phyloP scores from a whole-genome alignment of 768 basidiomycete genomes.

The Trametes coccinea region DNA sequence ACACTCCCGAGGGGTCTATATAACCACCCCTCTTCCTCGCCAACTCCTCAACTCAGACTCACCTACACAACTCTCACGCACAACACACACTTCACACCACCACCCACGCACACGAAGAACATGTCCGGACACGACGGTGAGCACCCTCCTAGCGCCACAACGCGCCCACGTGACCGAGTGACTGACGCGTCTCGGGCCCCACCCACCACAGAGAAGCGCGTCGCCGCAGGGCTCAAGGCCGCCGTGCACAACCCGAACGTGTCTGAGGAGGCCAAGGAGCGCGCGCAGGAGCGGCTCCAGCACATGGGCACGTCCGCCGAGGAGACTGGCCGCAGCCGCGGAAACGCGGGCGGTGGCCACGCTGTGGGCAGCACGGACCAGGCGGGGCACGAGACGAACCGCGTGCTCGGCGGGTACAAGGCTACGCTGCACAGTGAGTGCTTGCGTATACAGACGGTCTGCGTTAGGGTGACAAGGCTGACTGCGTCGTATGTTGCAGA shows the following conservation, averaged over 20 bases:
- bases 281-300: slow-evolving; percentile 48
- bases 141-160: background rate
- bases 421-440: slow-evolving; percentile 47
- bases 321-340: background rate
- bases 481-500: slow-evolving; percentile 32
- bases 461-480: background rate
- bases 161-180: background rate
- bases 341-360: background rate
- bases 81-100: background rate
- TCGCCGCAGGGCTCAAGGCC: slow-evolving; percentile 60
- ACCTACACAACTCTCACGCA: background rate
- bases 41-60: background rate
- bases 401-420: slow-evolving; percentile 48
- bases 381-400: slow-evolving; percentile 25
- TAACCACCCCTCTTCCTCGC: background rate
- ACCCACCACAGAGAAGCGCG: slow-evolving; percentile 34
- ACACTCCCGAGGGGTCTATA: background rate
- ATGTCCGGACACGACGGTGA: slow-evolving; percentile 19
- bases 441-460: background rate
- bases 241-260: slow-evolving; percentile 58
- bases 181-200: background rate
- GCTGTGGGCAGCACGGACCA: slow-evolving; percentile 1
- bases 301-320: slow-evolving; percentile 34
- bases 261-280: slow-evolving; percentile 53
- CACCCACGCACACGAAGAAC: no score